A percentile compares a stretch with the other conserved stretches of the same genome.
These are phyloP conservation scores for Taiwanofungus camphoratus DNA, from an alignment of 1,284 basidiomycete genomes.

Conservation along the genomic window DNA sequence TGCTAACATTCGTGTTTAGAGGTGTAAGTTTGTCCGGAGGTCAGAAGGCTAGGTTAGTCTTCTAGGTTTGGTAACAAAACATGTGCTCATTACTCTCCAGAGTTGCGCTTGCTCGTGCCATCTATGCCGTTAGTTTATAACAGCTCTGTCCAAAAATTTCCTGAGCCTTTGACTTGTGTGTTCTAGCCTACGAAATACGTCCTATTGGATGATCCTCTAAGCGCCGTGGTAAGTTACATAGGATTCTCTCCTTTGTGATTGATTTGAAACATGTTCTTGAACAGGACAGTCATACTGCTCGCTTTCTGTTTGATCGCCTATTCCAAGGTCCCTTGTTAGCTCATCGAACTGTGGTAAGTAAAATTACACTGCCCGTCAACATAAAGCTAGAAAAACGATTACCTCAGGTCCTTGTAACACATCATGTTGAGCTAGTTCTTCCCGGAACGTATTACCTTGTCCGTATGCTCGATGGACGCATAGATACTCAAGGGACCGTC, in stretches of 20 bases:
- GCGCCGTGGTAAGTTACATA: conserved; percentile 49
- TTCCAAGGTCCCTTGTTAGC: conserved; percentile 59
- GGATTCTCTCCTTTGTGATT: not conserved
- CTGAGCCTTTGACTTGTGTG: not conserved
- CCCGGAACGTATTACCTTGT: conserved; percentile 66
- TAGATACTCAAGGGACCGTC: conserved; percentile 63
- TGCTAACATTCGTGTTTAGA: conserved; percentile 16
- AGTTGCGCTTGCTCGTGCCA: conserved; percentile 64
- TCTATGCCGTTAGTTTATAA: conserved; percentile 42
- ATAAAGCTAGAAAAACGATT: not conserved
- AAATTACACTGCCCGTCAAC: too few relatives aligned
- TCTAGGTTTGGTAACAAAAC: not conserved
- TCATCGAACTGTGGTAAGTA: conserved; percentile 60
- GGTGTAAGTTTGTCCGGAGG: conserved; percentile 61
- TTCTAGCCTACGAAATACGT: conserved; percentile 49
- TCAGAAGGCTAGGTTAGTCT: conserved; percentile 51
- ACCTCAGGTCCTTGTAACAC: conserved; percentile 59
- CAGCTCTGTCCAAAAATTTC: not conserved
- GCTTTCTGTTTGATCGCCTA: conserved; percentile 60
- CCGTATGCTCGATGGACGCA: conserved; percentile 68
- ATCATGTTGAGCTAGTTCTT: conserved; percentile 70
- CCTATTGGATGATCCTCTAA: conserved; percentile 67
- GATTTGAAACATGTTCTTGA: not conserved
- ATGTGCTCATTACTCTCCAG: conserved; percentile 24
- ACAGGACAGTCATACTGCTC: conserved; percentile 71